These are phyloP conservation scores for Carpinus fangiana DNA, from an alignment of 306 rosid species.

Conservation along the genomic window DNA sequence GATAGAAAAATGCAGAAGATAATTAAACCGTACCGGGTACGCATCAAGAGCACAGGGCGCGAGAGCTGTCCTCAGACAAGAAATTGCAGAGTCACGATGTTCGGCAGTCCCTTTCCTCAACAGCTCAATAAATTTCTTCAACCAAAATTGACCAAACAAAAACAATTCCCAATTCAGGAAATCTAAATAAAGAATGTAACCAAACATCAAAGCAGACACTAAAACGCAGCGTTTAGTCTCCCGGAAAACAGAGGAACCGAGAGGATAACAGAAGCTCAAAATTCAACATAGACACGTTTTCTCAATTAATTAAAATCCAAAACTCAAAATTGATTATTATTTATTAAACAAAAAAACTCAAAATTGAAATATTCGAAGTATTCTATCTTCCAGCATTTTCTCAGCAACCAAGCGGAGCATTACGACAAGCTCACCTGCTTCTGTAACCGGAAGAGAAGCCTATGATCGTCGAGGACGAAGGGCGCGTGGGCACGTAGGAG, in stretches of 20 bases:
- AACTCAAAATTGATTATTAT: neutral
- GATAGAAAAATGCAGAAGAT: neutral
- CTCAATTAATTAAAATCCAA: neutral
- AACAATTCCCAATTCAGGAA: constrained; percentile 6
- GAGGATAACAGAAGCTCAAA: neutral
- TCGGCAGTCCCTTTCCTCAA: constrained; percentile 77
- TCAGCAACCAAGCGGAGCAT: neutral
- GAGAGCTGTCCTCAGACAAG: constrained; percentile 75
- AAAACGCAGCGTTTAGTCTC: constrained; percentile 3
- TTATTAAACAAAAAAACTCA: neutral
- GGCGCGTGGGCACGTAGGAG: constrained; percentile 85
- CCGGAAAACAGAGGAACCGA: neutral
- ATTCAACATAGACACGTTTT: neutral
- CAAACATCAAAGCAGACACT: neutral
- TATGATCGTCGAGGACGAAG: constrained; percentile 73
- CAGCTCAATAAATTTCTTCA: constrained; percentile 89
- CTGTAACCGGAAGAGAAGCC: constrained; percentile 89
- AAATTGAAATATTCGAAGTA: neutral
- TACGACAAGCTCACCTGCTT: constrained; percentile 65
- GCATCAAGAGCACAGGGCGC: constrained; percentile 99
- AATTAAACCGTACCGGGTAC: constrained; percentile 59
- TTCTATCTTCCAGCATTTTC: constrained; percentile 1
- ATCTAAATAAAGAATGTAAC: neutral
- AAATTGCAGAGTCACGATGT: constrained; percentile 83
- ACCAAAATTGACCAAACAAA: constrained; percentile 4